Evolutionary conservation across 2,329 filamentous ascomycete species (phyloP).

Genomic region (Ophiognomonia clavigignenti-juglandacearum): DNA sequence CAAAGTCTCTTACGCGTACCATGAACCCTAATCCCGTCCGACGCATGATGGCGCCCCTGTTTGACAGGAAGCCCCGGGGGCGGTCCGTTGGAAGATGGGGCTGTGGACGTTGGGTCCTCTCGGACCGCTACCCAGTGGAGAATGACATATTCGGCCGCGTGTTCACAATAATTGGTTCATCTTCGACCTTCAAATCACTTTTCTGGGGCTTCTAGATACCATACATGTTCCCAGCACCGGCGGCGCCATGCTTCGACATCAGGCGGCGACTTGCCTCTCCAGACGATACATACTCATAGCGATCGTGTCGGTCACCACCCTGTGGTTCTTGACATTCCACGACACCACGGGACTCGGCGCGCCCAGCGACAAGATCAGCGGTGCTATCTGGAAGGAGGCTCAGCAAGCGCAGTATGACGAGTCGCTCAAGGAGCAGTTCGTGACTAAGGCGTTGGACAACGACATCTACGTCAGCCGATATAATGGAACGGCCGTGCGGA

Average conservation of each 20-base stretch:
- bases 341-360: not conserved
- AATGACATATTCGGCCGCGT: no score
- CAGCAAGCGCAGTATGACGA: not conserved
- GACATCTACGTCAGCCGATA: slow-evolving; percentile 11
- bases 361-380: not conserved
- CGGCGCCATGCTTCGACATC: slow-evolving; percentile 3
- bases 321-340: not conserved
- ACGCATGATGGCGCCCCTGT: no score
- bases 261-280: not conserved
- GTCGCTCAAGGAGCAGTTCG: slow-evolving; percentile 10
- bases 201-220: no score
- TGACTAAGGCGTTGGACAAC: slow-evolving; percentile 2
- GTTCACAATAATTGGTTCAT: no score
- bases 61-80: no score
- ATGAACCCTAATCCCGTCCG: no score
- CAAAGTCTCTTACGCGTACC: no score
- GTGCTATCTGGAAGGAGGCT: not conserved
- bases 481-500: slow-evolving; percentile 4
- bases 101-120: no score
- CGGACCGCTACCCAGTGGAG: no score
- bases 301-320: not conserved
- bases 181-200: no score
- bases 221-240: no score
- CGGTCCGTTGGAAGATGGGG: no score
- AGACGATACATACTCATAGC: not conserved